phyloP scores from a whole-genome alignment of 257 asterid genomes.

The Plantago ovata region DNA sequence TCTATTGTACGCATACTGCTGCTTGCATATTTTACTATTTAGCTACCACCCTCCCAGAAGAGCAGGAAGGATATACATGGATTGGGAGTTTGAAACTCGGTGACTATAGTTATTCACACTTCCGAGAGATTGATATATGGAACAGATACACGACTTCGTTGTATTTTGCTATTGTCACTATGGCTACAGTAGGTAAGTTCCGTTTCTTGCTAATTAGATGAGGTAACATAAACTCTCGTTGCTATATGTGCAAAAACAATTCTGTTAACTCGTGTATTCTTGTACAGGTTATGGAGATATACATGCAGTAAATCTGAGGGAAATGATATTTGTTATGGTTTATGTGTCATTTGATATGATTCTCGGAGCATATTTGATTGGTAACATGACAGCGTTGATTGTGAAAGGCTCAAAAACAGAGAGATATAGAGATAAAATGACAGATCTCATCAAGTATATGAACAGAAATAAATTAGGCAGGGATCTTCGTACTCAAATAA shows the following conservation, averaged over 20 bases:
- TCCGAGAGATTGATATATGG: constrained; percentile 84
- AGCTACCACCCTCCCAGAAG: constrained; percentile 77
- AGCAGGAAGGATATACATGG: constrained; percentile 91
- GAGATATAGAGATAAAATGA: constrained; percentile 83
- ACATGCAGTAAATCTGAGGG: constrained; percentile 90
- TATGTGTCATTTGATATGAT: constrained; percentile 91
- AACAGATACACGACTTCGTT: constrained; percentile 71
- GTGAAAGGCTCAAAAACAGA: constrained; percentile 94
- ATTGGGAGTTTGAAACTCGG: constrained; percentile 90
- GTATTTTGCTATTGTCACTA: constrained; percentile 88
- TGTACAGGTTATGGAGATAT: constrained; percentile 90
- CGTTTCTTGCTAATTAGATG: background rate
- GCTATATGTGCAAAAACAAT: too few species aligned
- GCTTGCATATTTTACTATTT: constrained; percentile 92
- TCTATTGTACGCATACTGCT: constrained; percentile 93
- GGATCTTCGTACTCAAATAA: constrained; percentile 73
- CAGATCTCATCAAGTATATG: constrained; percentile 73
- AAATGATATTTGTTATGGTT: constrained; percentile 89
- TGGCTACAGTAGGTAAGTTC: constrained; percentile 94
- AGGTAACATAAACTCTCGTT: too few species aligned
- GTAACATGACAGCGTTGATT: constrained; percentile 96
- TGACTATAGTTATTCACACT: constrained; percentile 62
- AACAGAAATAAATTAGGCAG: constrained; percentile 72
- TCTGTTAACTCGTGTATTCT: constrained; percentile 3
- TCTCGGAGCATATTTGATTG: constrained; percentile 89